Percentiles rank a stretch among this genome's conserved stretches.
Evolutionary conservation across 116 monocot species (phyloP).

Genomic region (Phalaenopsis hybrid): DNA sequence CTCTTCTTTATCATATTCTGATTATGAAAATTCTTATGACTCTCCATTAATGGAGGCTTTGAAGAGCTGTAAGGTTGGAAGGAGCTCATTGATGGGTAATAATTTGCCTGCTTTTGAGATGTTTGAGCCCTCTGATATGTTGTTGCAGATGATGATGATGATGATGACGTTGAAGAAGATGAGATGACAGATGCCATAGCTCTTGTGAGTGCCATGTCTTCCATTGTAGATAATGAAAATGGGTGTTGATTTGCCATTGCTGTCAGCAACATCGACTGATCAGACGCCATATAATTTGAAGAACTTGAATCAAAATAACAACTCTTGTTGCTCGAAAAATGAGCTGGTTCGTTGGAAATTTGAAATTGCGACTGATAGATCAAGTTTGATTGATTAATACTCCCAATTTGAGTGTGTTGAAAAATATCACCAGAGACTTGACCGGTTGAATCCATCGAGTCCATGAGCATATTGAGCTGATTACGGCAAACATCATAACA

Average conservation of each 20-base stretch:
- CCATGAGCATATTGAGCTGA: slow-evolving; percentile 5
- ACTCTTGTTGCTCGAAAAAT: not conserved
- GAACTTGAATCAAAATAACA: not conserved
- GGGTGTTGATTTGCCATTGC: not conserved
- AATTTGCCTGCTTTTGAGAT: not conserved
- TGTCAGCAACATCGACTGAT: not conserved
- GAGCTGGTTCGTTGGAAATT: not conserved
- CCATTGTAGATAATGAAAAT: not conserved
- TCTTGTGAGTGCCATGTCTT: slow-evolving; percentile 8
- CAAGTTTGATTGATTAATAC: not conserved
- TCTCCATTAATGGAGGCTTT: not conserved
- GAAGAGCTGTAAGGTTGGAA: slow-evolving; percentile 11
- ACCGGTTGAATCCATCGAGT: not conserved
- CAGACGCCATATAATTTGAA: not conserved
- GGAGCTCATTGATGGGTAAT: not conserved
- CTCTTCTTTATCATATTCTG: slow-evolving; percentile 12
- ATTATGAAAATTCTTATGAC: not conserved
- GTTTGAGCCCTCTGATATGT: not conserved
- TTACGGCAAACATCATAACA: not conserved
- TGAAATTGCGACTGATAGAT: not conserved
- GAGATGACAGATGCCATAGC: slow-evolving; percentile 5
- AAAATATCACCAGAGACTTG: not conserved
- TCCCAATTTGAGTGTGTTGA: not conserved
- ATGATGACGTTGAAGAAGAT: not conserved
- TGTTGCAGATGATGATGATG: not conserved